phyloP scores from a whole-genome alignment of 805 yeast species.

The Martiniozyma abietophila region DNA sequence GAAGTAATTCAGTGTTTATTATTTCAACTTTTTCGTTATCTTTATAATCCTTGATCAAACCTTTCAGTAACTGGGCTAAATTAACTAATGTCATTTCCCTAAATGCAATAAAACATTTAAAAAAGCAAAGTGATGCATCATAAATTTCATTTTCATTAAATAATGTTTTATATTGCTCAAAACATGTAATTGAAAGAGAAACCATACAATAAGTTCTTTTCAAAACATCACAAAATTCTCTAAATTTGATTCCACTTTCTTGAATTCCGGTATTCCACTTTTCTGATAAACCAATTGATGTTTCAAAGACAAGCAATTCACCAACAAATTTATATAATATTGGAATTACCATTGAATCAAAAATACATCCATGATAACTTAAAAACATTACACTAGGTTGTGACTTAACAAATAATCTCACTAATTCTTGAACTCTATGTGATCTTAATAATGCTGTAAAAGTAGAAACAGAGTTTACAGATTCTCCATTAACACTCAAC shows the following conservation, averaged over 20 bases:
- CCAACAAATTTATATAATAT: slow-evolving; percentile 21
- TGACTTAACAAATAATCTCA: slow-evolving; percentile 20
- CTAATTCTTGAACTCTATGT: slow-evolving; percentile 15
- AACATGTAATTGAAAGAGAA: slow-evolving; percentile 21
- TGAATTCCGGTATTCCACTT: slow-evolving; percentile 6
- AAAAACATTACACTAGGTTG: slow-evolving; percentile 15
- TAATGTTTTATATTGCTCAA: slow-evolving; percentile 17
- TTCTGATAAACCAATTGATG: slow-evolving; percentile 10
- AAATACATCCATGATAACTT: slow-evolving; percentile 17
- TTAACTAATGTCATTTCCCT: slow-evolving; percentile 20
- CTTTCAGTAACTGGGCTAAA: slow-evolving; percentile 15
- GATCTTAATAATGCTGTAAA: slow-evolving; percentile 15
- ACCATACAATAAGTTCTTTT: slow-evolving; percentile 20
- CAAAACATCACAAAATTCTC: slow-evolving; percentile 14
- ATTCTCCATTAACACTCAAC: slow-evolving; percentile 9
- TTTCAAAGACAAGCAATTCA: slow-evolving; percentile 13
- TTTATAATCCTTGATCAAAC: slow-evolving; percentile 10
- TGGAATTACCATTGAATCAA: slow-evolving; percentile 20
- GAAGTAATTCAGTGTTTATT: slow-evolving; percentile 11
- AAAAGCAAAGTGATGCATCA: slow-evolving; percentile 17
- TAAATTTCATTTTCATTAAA: slow-evolving; percentile 22
- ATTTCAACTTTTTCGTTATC: slow-evolving; percentile 5
- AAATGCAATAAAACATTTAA: slow-evolving; percentile 19
- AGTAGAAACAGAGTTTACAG: slow-evolving; percentile 9
- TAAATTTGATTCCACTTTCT: slow-evolving; percentile 10